Conservation (phyloP, 495 filamentous ascomycete species). For the Oidiodendron maius region DNA sequence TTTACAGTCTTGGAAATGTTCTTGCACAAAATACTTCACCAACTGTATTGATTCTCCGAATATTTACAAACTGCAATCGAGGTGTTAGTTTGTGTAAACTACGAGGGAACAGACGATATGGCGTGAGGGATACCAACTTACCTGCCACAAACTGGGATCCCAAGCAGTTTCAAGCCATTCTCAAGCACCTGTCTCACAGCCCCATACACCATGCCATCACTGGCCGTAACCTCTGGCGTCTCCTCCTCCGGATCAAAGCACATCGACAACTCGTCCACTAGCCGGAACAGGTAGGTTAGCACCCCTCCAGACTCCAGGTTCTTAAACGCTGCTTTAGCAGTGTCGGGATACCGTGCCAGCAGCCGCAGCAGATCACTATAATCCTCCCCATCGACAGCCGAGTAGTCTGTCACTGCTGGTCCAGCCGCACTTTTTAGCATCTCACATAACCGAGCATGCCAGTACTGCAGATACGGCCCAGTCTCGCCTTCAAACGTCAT, state of each 20-base stretch:
- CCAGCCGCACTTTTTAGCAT: conserved; percentile 39
- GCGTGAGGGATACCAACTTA: too few species aligned
- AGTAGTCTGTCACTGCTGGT: conserved; percentile 31
- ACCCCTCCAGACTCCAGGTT: conserved; percentile 62
- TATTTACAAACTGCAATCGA: too few species aligned
- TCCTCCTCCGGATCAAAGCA: conserved; percentile 43
- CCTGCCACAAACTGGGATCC: conserved; percentile 14
- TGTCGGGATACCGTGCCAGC: conserved; percentile 57
- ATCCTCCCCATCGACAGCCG: neutral
- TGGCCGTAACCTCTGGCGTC: conserved; percentile 17
- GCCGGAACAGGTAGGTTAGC: conserved; percentile 52
- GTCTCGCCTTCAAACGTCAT: conserved; percentile 67
- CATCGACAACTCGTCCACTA: conserved; percentile 50
- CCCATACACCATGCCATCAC: conserved; percentile 35
- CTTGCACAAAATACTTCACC: too few species aligned
- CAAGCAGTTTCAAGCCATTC: conserved; percentile 56
- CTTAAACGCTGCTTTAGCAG: conserved; percentile 53
- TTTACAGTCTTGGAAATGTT: too few species aligned
- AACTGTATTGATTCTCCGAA: too few species aligned
- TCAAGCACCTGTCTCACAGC: conserved; percentile 50
- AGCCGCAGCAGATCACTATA: conserved; percentile 44
- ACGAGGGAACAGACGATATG: too few species aligned
- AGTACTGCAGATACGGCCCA: conserved; percentile 64
- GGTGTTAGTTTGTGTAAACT: too few species aligned
- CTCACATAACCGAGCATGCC: conserved; percentile 57